A percentile compares a stretch with the other conserved stretches of the same genome.
Evolutionary conservation across 1,139 yeast genomes (phyloP).

Genomic region (Hyphopichia pseudoburtonii): DNA sequence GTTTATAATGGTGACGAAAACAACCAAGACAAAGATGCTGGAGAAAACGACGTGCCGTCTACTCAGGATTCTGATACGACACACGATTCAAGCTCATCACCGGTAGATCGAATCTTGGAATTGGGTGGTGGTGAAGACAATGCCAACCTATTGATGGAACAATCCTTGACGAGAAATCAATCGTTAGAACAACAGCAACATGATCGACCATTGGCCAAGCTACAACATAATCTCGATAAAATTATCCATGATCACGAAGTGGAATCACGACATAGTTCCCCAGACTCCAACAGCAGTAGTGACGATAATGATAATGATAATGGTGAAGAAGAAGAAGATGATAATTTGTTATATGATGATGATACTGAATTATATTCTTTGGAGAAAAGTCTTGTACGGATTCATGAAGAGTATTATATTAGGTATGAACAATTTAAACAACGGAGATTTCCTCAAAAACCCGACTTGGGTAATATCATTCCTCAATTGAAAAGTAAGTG

Average conservation of each 20-base stretch:
- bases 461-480: conserved; percentile 67
- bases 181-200: conserved; percentile 66
- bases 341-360: conserved; percentile 69
- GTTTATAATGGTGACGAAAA: conserved; percentile 12
- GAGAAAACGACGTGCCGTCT: conserved; percentile 13
- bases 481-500: conserved; percentile 70
- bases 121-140: conserved; percentile 52
- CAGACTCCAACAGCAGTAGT: conserved; percentile 7
- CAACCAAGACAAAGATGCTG: conserved; percentile 13
- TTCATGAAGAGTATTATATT: conserved; percentile 68
- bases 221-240: conserved; percentile 73
- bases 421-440: conserved; percentile 31
- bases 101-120: conserved; percentile 51
- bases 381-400: conserved; percentile 58
- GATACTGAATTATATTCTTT: conserved; percentile 72
- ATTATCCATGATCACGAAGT: conserved; percentile 38
- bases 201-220: conserved; percentile 78
- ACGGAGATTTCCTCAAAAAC: conserved; percentile 22
- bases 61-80: conserved; percentile 6
- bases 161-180: conserved; percentile 56
- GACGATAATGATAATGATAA: conserved; percentile 8
- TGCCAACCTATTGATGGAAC: conserved; percentile 45
- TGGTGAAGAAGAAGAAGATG: conserved; percentile 42
- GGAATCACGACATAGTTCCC: conserved; percentile 13
- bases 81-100: conserved; percentile 31